Base-by-base conservation (phyloP, 2,329 filamentous ascomycete genomes). In the Incumbomyces delicatus region DNA sequence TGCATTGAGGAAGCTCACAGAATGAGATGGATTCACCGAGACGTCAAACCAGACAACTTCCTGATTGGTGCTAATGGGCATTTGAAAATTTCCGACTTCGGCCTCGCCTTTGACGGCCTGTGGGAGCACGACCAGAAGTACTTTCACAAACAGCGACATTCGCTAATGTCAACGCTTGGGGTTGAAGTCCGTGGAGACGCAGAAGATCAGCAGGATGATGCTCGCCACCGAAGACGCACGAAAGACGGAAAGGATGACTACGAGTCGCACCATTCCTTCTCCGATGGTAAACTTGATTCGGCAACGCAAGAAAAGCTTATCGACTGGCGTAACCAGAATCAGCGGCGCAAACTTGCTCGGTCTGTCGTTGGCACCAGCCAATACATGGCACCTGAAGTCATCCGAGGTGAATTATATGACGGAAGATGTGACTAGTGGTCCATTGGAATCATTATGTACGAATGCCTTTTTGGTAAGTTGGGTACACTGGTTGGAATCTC, bases 41-140 rank as follows among this genome's bases (percentile, higher is more conserved):
- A 96, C 64, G 79, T 96, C 61, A 98, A 98, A 64, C 92, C 90
- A 0, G 90, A 96, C 71, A 98, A 98, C 59, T 96, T 98, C 59
- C 74, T 96, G 27, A 88, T 96, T 57, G 86, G 85, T 7, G 77
- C 85, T 0, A 84, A 85, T 14, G 89, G 92, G 0, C 92, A 98
- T 62, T 66, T 96, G 49, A 95, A 94, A 61, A 95, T 96, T 33
- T 94, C 89, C 0, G 92, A 98, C 59, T 98, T 98, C 63, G 90
- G 92, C 0, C 76, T 98, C 32, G 87, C 90, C 0, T 96, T 96
- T 61, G 86, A 95, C 60, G 89, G 90, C 0, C 87, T 95, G 61
- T 96, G 90, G 90, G 80, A 85, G 12, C 90, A 96, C 62, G 87
- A 94, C 53, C 83, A 89, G 53, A 72, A 78, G 1, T 96, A 94